phyloP scores from a whole-genome alignment of 2,329 filamentous ascomycete genomes.

The Diaporthe sp. region DNA sequence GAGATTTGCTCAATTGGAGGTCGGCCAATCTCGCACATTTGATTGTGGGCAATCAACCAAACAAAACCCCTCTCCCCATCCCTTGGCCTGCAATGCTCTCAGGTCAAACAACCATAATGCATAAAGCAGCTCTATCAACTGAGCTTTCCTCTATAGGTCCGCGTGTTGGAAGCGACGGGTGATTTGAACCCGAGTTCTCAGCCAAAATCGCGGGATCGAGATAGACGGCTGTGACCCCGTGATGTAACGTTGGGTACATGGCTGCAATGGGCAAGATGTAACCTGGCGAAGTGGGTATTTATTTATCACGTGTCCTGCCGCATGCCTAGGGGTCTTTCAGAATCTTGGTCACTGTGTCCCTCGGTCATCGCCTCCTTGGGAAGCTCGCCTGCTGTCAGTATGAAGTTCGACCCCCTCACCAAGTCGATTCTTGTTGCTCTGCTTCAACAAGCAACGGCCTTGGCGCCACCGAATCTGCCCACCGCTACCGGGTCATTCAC shows the following conservation, averaged over 20 bases:
- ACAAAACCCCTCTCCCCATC: not conserved
- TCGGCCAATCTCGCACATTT: not conserved
- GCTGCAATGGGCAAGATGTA: slow-evolving; percentile 3
- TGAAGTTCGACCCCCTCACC: not conserved
- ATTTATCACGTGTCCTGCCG: not conserved
- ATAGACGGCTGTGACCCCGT: not conserved
- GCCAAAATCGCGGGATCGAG: not conserved
- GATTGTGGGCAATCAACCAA: not conserved
- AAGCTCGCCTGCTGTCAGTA: not conserved
- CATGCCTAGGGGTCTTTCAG: too few relatives aligned
- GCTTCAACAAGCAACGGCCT: not conserved
- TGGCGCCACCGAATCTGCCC: not conserved
- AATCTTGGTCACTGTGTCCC: not conserved
- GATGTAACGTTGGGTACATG: slow-evolving; percentile 27
- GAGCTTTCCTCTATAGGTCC: not conserved
- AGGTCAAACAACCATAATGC: not conserved
- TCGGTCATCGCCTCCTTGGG: not conserved
- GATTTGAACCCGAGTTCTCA: slow-evolving; percentile 3
- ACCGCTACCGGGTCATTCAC: slow-evolving; percentile 50
- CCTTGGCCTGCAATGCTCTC: not conserved
- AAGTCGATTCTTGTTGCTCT: not conserved
- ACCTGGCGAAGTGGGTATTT: slow-evolving; percentile 10
- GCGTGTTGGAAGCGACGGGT: not conserved
- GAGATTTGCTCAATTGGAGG: not conserved
- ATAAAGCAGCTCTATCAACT: not conserved